phyloP scores from a whole-genome alignment of 345 rosid species.

The Lepidium africanum region DNA sequence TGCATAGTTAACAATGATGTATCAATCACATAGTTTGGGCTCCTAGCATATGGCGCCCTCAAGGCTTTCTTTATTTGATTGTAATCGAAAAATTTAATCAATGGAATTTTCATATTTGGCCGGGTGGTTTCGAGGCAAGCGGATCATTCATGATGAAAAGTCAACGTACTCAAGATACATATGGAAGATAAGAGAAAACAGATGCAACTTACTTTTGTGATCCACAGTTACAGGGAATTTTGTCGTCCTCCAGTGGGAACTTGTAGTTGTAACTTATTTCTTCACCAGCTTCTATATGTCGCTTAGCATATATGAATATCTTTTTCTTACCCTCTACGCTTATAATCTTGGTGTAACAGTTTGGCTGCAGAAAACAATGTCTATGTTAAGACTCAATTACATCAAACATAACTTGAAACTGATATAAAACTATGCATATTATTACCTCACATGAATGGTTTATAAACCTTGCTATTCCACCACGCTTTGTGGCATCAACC shows the following conservation, averaged over 20 bases:
- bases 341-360: constrained; percentile 96
- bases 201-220: constrained; percentile 65
- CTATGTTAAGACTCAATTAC: constrained; percentile 18
- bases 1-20: not conserved
- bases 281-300: constrained; percentile 80
- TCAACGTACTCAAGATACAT: not conserved
- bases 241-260: constrained; percentile 90
- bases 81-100: no score
- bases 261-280: constrained; percentile 95
- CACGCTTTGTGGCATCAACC: constrained; percentile 99
- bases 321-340: constrained; percentile 88
- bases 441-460: constrained; percentile 97
- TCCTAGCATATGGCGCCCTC: no score
- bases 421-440: not conserved
- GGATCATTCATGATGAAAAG: no score
- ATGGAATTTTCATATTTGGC: no score
- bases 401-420: constrained; percentile 9
- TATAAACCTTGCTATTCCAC: constrained; percentile 97
- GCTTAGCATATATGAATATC: constrained; percentile 91
- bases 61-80: no score
- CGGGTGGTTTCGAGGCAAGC: no score
- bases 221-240: constrained; percentile 98
- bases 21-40: no score
- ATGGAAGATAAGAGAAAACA: not conserved
- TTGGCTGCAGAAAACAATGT: constrained; percentile 58